Conservation (phyloP, 1,284 basidiomycete species). For the Caloboletus firmus region DNA sequence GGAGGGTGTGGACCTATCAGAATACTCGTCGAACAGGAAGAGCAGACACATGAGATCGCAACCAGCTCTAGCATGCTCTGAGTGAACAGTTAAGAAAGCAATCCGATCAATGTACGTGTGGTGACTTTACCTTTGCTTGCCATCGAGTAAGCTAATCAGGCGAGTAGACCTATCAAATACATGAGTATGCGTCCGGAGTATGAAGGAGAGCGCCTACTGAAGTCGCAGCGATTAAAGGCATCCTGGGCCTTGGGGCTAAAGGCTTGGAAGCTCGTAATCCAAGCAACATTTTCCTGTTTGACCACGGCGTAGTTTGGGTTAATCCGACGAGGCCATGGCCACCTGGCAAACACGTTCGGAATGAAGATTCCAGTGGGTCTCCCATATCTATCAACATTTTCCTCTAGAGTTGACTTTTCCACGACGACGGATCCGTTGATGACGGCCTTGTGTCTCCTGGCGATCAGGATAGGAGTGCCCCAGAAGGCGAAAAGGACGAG, state of each 20-base stretch:
- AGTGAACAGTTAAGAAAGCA: neutral
- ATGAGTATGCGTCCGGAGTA: neutral
- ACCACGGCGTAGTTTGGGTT: slow-evolving; percentile 15
- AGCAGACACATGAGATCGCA: slow-evolving; percentile 47
- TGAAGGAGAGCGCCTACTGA: slow-evolving; percentile 5
- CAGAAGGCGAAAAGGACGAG: neutral
- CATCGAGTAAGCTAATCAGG: slow-evolving; percentile 10
- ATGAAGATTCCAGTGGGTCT: slow-evolving; percentile 11
- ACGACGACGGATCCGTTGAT: no score
- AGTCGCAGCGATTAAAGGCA: slow-evolving; percentile 19
- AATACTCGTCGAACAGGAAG: slow-evolving; percentile 45
- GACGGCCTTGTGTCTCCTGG: neutral
- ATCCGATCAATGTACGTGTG: neutral
- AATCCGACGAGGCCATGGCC: slow-evolving; percentile 21
- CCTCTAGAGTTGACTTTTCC: neutral
- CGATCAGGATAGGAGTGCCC: neutral
- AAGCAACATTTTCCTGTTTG: slow-evolving; percentile 11
- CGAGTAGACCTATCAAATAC: slow-evolving; percentile 11
- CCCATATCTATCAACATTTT: neutral
- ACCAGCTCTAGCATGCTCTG: slow-evolving; percentile 18
- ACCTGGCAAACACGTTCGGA: slow-evolving; percentile 17
- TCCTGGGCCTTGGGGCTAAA: slow-evolving; percentile 19
- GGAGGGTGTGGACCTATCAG: slow-evolving; percentile 36
- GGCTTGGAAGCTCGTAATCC: slow-evolving; percentile 16
- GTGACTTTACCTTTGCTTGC: slow-evolving; percentile 14